Evolutionary conservation across 495 filamentous ascomycete species (phyloP), one percentile per base, ranked within the genome.

Genomic region (Rhizodiscina lignyota): DNA sequence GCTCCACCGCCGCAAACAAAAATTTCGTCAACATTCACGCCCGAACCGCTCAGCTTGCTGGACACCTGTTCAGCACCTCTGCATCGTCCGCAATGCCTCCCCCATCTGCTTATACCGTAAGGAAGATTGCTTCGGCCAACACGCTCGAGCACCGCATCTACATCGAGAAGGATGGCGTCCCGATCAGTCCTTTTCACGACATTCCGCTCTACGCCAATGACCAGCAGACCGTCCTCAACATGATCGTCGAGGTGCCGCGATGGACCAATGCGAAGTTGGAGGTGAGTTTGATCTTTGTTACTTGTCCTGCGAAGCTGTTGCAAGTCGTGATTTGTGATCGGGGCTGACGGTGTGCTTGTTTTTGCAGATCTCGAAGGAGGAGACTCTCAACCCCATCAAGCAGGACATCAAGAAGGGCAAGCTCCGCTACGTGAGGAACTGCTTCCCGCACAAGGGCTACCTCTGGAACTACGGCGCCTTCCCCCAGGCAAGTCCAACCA

Each of bases 381-480:
- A 94, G 59, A 72, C 79, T 57, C 79, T 94, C 49, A 93, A 92
- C 68, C 86, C 85, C 56, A 93, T 94, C 62, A 94, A 94, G 74
- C 79, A 84, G 60, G 79, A 84, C 58, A 63, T 70, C 50, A 84
- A 84, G 75, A 84, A 84, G 64, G 79, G 79, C 62, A 84, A 82
- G 65, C 86, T 96, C 41, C 83, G 89, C 47, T 99, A 74, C 58
- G 91, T 99, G 59, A 83, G 89, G 61, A 99, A 99, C 77, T 96
- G 89, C 74, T 99, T 99, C 73, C 89, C 89, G 45, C 91, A 99
- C 74, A 94, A 96, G 72, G 89, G 89, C 35, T 99, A 96, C 60
- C 81, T 96, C 45, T 99, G 91, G 91, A 99, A 96, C 72, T 99
- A 99, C 60, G 89, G 89, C 61, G 83, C 84, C 62, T 96, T 99